Base-by-base conservation (phyloP, 2,329 filamentous ascomycete genomes). In the Intubia oerlemansii region DNA sequence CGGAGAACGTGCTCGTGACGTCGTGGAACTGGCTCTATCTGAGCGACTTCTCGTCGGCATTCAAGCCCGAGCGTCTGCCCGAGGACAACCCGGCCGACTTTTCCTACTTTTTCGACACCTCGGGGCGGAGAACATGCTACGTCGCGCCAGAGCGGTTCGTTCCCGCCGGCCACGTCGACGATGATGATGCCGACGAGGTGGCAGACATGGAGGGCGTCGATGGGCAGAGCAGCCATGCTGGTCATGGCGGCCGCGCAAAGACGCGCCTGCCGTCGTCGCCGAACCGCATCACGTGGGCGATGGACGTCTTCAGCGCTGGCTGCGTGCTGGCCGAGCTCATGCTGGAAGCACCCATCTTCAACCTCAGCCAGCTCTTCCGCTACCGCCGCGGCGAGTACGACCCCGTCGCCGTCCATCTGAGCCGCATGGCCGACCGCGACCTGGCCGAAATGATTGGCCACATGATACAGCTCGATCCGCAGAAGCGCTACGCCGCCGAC, bases 11-110 rank as follows among this genome's bases (percentile, higher is more conserved):
- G 20, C 58, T 98, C 27, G 85, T 98, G 28, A 98, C 88, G 0
- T 95, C 88, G 6, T 98, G 88, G 88, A 93, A 95, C 53, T 98
- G 90, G 88, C 62, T 98, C 3, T 98, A 95, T 47, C 62, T 98
- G 21, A 75, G 84, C n/a, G 88, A 98, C 49, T 98, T 95, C 48
- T 92, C 85, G 4, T 82, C 85, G 0, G 75, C 79, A 0, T 95
- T 91, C 56, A 98, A 98, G 45, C 88, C 84, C 9, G 79, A 84
- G 5, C 80, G 81, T 48, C 59, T 98, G 3, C 88, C 88, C 3
- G 85, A 93, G 48, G 84, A 98, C 43, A 95, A 98, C 43, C 88
- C 88, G 2, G 84, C 81, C 11, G 82, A 95, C 42, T 98, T 95
- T 44, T 92, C 84, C 1, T 95, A 93, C 50, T 98, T 85, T 46